These are phyloP conservation scores for Catharanthus roseus DNA, from an alignment of 257 asterid species.

Conservation along the genomic window DNA sequence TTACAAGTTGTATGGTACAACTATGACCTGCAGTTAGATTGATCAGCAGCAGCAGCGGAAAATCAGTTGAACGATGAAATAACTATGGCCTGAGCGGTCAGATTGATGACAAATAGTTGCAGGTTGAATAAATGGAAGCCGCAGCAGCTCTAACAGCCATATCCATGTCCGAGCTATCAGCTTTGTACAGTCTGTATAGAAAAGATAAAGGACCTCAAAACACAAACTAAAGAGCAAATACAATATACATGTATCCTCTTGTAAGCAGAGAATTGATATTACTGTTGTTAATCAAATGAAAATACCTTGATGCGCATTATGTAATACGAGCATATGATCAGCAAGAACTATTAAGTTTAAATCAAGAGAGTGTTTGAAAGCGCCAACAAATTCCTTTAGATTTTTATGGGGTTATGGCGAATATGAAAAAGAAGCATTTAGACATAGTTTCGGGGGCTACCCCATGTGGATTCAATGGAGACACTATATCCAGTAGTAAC, in stretches of 20 bases:
- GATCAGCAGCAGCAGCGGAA: constrained; percentile 41
- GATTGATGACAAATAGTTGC: constrained; percentile 65
- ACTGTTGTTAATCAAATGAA: not conserved
- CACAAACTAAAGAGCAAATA: not conserved
- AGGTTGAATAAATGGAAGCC: constrained; percentile 87
- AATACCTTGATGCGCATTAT: not conserved
- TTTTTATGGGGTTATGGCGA: too few species aligned
- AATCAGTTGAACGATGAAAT: constrained; percentile 12
- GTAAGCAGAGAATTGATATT: not conserved
- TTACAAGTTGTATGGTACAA: constrained; percentile 13
- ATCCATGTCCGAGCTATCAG: constrained; percentile 43
- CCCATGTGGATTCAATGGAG: not conserved
- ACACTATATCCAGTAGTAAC: not conserved
- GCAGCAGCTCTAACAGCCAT: constrained; percentile 81
- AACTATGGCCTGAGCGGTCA: constrained; percentile 6
- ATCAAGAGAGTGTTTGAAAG: too few species aligned
- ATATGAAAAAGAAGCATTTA: too few species aligned
- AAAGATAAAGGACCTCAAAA: not conserved
- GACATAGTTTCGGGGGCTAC: not conserved
- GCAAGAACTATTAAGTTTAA: too few species aligned
- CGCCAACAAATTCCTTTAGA: too few species aligned
- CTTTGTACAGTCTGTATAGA: constrained; percentile 43
- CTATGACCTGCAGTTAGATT: constrained; percentile 2
- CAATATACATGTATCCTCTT: not conserved
- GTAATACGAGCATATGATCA: too few species aligned